Base-by-base conservation (phyloP, 257 asterid genomes). In the Lycium ferocissimum region DNA sequence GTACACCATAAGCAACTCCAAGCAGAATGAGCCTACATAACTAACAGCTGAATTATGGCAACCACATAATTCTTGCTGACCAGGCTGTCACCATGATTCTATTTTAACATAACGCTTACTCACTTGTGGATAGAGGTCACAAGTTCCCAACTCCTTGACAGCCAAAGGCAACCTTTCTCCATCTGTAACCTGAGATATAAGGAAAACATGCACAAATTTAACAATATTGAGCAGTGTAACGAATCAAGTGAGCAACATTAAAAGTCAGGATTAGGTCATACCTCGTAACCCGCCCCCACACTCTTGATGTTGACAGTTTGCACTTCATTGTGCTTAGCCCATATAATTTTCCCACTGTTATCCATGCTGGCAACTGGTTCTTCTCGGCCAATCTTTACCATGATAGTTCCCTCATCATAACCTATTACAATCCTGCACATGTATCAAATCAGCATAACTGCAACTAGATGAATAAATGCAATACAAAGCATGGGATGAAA, bases 111-210 rank as follows among this genome's bases (percentile, higher is more conserved):
- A 87, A 79, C 26, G 73, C 83, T 79, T 87, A 87, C 88, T 89
- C 85, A 96, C 99, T 92, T 96, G 98, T 80, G 99, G 99, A 85
- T 96, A 96, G 88, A 96, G 98, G 91, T 96, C 99, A 87, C 99
- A 96, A 51, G 92, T 95, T 63, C 99, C 99, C 95, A 96, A 85
- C 86, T 96, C 99, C 90, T 95, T 96, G 75, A 96, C 97, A 57
- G 98, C 97, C 89, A 96, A 88, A 83, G 98, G 98, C 91, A 96
- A 85, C 88, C 99, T 95, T 87, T 96, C 99, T 85, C 99, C 99
- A 84, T 94, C 99, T 83, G 97, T 91, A 84, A 91, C 95, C 98
- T 96, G 93, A 88, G 87, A 87, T 9, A 78, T 75, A 75, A 49
- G 59, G 66, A 37, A 62, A 80, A 82, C 40, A 37, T 9, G 5